Evolutionary conservation across 2,329 filamentous ascomycete genomes (phyloP), one percentile per base, ranked within the genome.

Genomic region (Curvularia sp.): DNA sequence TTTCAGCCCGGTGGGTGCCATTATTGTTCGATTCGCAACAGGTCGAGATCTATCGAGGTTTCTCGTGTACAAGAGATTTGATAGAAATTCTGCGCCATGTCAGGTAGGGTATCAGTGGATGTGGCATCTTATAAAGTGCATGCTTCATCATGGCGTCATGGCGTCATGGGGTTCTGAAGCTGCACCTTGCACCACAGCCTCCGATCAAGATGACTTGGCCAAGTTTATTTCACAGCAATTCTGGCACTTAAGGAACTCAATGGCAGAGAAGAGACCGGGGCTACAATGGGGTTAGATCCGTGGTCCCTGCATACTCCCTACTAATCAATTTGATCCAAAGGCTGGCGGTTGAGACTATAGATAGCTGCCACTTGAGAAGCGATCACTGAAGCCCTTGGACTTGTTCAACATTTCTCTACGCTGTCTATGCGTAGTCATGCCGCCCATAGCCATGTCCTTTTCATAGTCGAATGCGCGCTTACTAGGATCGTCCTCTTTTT

Each of bases 381-480:
- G 84, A 0, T 89, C 89, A 3, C 90, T 88, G 78, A 97, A 97
- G 69, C 93, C 89, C 15, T 88, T 86, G 4, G 92, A 90, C 73
- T 90, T 89, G 65, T 86, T 89, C 59, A 97, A 76, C 81, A 98
- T 81, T 67, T 97, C 90, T 68, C 86, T 86, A 66, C 89, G 86
- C 80, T 97, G 88, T 35, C 88, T 84, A 64, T 88, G 82, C 26
- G 88, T 89, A 53, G 97, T 87, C 69, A 86, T 87, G 18, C 87
- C 86, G 8, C 89, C 89, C 2, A 91, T 80, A 39, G 87, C 89
- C 87, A 98, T 97, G 76, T 98, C 95, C 80, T 97, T 98, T 76
- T 97, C 92, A 62, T 88, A 85, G 79, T 97, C 92, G 78, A 98
- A 98, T 0, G 87, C 89, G 60, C 94, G 84, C 77, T 90, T 89